Conservation (phyloP, 768 basidiomycete genomes). For the Calvatia gigantea region DNA sequence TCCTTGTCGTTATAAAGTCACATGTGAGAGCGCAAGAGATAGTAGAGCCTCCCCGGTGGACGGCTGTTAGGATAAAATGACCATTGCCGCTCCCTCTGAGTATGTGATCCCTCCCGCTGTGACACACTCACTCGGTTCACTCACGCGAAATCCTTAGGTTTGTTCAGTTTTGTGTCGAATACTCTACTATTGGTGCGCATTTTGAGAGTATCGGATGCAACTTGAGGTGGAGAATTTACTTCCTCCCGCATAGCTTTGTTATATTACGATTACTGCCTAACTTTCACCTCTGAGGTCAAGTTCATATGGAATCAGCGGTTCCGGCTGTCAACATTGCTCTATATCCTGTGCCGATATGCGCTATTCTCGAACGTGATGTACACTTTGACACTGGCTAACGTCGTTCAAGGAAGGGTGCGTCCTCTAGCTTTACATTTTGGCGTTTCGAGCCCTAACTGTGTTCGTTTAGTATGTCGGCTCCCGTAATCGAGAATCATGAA, state of each 20-base stretch:
- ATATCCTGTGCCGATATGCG: conserved; percentile 3
- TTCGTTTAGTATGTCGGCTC: too few relatives aligned
- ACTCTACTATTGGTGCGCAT: neutral
- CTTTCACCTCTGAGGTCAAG: neutral
- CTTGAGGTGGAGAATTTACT: neutral
- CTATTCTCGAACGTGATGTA: conserved; percentile 3
- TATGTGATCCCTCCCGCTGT: neutral
- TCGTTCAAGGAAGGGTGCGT: conserved; percentile 3
- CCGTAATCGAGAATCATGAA: too few relatives aligned
- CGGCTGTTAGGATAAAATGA: neutral
- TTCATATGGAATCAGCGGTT: conserved; percentile 2
- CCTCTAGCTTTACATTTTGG: neutral
- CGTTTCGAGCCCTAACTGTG: too few relatives aligned
- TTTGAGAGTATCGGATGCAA: neutral
- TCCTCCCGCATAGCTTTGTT: neutral
- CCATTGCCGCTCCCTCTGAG: neutral
- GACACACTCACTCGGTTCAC: neutral
- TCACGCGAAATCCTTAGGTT: neutral
- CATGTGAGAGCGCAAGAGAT: neutral
- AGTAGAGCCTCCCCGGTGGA: neutral
- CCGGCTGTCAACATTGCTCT: neutral
- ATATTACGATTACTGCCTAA: conserved; percentile 2
- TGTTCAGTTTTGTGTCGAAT: conserved; percentile 6
- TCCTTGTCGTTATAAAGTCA: neutral
- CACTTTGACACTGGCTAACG: neutral